Base-by-base conservation (phyloP, 2,329 filamentous ascomycete species). In the Dactylellina parvicollis region DNA sequence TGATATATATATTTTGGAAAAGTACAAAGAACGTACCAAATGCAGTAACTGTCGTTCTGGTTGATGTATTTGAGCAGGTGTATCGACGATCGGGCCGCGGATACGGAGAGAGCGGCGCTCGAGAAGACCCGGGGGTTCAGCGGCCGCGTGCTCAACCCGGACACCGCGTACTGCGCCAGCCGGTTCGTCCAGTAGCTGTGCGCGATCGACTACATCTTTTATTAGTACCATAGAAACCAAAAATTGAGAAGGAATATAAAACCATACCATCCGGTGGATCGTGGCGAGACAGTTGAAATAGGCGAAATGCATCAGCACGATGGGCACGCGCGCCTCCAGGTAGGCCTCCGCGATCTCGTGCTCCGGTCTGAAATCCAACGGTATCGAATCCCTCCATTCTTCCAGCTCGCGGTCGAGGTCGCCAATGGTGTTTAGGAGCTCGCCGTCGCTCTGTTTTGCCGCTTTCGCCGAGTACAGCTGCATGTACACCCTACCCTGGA, bases 241-340 rank as follows among this genome's bases (percentile, higher is more conserved):
- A 28, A 46, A 38, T 49, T 30, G 36, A 42, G 24, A 52, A 52
- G 5, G 12, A 18, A 34, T 12, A 55, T 34, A 54, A 30, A 52
- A 32, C 4, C 67, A 52, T 60, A 73, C 69, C 95, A 98, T 99
- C 56, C 95, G 91, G 80, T 99, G 95, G 75, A 99, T 97, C 0
- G 95, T 99, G 0, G 94, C 97, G 56, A 99, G 83, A 78, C 93
- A 97, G 80, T 99, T 99, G 83, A 98, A 98, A 81, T 99, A 99
- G 1, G 92, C 90, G 78, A 99, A 96, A 80, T 99, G 95, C 67
- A 99, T 83, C 80, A 96, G 92, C 73, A 96, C 93, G 57, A 99
- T 88, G 76, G 98, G 94, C 18, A 99, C 84, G 18, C 98, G 93
- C 2, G 32, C 46, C 9, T 60, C 52, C 30, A 40, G n/a, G 30